These are phyloP conservation scores for Phlyctochytrium planicorne DNA, from an alignment of 192 early-diverging fungal genomes.

Conservation along the genomic window DNA sequence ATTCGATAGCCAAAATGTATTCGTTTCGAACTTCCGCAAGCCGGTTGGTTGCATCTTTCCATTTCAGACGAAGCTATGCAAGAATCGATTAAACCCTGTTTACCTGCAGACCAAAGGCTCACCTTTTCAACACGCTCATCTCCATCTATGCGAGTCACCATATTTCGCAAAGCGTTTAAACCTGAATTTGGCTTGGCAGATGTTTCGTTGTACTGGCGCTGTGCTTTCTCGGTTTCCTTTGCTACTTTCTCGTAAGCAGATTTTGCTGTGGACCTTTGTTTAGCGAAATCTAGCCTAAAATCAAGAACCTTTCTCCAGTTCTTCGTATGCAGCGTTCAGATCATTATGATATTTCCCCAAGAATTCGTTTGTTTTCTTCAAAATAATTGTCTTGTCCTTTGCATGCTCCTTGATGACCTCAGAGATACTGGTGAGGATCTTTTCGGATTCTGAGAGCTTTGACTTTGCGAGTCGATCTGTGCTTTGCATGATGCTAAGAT, in stretches of 20 bases:
- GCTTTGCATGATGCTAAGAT: conserved; percentile 34
- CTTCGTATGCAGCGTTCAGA: conserved; percentile 41
- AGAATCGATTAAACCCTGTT: background rate
- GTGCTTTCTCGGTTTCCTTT: conserved; percentile 40
- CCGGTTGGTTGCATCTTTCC: conserved; percentile 32
- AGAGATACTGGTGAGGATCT: conserved; percentile 30
- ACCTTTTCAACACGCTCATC: conserved; percentile 45
- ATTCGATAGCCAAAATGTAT: conserved; percentile 42
- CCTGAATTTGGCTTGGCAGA: conserved; percentile 45
- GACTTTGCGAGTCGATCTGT: conserved; percentile 36
- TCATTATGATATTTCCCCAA: conserved; percentile 44
- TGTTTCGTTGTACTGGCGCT: conserved; percentile 47
- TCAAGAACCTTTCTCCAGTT: conserved; percentile 37
- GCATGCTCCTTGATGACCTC: conserved; percentile 45
- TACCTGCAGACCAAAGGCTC: background rate
- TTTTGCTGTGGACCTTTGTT: conserved; percentile 22
- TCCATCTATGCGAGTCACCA: conserved; percentile 45
- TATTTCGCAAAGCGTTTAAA: conserved; percentile 37
- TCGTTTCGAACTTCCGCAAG: conserved; percentile 44
- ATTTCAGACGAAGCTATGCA: conserved; percentile 33
- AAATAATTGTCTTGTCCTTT: conserved; percentile 22
- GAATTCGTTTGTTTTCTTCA: conserved; percentile 37
- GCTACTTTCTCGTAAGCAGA: conserved; percentile 53
- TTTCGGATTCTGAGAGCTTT: conserved; percentile 27
- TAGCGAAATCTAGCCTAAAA: background rate